These are phyloP conservation scores for Fusarium falciforme DNA, from an alignment of 2,329 filamentous ascomycete species.

Conservation along the genomic window DNA sequence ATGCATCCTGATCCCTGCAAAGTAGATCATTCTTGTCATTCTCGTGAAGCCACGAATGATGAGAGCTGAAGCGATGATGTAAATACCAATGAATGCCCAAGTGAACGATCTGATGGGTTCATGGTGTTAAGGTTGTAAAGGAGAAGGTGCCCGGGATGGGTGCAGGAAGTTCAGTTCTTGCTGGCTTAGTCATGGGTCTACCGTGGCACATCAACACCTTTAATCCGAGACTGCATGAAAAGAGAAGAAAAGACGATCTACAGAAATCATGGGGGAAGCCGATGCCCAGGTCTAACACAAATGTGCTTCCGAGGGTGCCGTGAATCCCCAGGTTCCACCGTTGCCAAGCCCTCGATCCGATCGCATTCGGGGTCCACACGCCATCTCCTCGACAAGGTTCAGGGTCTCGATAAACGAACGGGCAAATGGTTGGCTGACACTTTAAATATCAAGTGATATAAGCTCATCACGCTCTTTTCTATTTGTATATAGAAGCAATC, in stretches of 20 bases:
- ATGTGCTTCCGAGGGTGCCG: background rate
- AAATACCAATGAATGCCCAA: background rate
- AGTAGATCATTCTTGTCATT: background rate
- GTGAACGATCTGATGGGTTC: background rate
- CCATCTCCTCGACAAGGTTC: background rate
- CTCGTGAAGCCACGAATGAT: background rate
- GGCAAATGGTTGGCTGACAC: background rate
- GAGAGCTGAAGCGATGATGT: background rate
- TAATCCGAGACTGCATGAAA: background rate
- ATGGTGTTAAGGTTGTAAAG: background rate
- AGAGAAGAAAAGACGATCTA: background rate
- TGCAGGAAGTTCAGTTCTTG: background rate
- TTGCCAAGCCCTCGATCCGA: slow-evolving; percentile 24
- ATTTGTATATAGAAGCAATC: background rate
- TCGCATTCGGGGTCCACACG: slow-evolving; percentile 25
- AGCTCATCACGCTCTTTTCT: background rate
- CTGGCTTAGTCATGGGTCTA: background rate
- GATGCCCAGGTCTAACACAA: background rate
- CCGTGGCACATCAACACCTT: background rate
- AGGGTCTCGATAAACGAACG: background rate
- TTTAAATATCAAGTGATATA: background rate
- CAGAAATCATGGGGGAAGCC: background rate
- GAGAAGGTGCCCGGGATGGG: background rate
- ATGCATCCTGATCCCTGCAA: background rate
- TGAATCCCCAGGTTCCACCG: background rate